Evolutionary conservation across 2,329 filamentous ascomycete genomes (phyloP).

Genomic region (Claviceps purpurea): DNA sequence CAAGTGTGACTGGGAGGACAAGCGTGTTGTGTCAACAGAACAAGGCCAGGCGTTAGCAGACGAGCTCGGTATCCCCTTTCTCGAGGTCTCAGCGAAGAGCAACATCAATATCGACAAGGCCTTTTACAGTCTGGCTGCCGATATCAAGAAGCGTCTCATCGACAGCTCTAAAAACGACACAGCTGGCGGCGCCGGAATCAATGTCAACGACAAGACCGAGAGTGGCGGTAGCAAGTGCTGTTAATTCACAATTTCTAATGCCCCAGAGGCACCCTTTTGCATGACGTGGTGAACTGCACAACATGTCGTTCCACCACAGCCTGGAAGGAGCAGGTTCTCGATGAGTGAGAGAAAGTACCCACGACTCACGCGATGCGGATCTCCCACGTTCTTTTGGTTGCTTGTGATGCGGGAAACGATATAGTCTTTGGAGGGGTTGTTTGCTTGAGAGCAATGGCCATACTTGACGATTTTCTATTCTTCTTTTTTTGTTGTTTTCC

Average conservation of each 20-base stretch:
- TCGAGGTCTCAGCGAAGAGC: slow-evolving; percentile 96
- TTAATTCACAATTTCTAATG: not conserved
- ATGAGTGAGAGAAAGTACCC: not conserved
- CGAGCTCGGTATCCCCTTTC: slow-evolving; percentile 93
- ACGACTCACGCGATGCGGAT: not conserved
- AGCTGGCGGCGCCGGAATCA: slow-evolving; percentile 45
- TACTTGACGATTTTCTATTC: slow-evolving; percentile 4
- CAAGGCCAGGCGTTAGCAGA: slow-evolving; percentile 86
- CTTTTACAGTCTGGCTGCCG: slow-evolving; percentile 85
- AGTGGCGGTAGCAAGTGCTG: slow-evolving; percentile 52
- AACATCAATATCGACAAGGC: slow-evolving; percentile 99
- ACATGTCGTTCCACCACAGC: not conserved
- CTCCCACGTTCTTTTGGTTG: not conserved
- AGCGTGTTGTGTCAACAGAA: slow-evolving; percentile 85
- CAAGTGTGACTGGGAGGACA: slow-evolving; percentile 99
- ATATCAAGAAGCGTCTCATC: slow-evolving; percentile 98
- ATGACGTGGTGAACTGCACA: not conserved
- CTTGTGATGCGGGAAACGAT: not conserved
- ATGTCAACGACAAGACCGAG: slow-evolving; percentile 50
- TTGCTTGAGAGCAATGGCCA: not conserved
- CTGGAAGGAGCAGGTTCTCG: not conserved
- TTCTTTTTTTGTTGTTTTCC: not conserved
- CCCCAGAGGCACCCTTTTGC: not conserved
- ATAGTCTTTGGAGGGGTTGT: not conserved
- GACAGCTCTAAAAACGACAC: slow-evolving; percentile 74